These are phyloP conservation scores for Apiotrichum mycotoxinovorans DNA, from an alignment of 1,284 basidiomycete species.

Conservation along the genomic window DNA sequence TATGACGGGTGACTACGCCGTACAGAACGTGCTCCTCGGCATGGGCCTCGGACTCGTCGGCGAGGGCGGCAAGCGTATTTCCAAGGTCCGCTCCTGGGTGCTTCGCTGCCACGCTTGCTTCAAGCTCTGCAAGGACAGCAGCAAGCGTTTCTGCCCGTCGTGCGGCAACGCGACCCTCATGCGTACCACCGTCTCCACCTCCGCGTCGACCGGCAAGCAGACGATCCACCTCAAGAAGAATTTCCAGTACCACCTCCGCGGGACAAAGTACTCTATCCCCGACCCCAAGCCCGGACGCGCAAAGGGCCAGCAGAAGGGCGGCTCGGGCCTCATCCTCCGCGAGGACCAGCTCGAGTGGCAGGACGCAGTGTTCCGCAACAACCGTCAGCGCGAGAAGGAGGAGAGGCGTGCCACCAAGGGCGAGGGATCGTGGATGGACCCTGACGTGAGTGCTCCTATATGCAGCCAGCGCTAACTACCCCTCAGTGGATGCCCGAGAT, in stretches of 20 bases:
- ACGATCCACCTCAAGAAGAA: conserved; percentile 88
- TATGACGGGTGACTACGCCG: conserved; percentile 98
- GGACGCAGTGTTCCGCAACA: conserved; percentile 70
- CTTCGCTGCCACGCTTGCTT: conserved; percentile 97
- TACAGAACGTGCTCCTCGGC: conserved; percentile 96
- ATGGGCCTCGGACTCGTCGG: conserved; percentile 92
- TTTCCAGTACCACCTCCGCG: conserved; percentile 89
- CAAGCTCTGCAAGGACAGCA: conserved; percentile 96
- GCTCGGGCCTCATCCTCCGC: conserved; percentile 67
- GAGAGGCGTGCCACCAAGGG: conserved; percentile 67
- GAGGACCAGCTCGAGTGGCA: conserved; percentile 86
- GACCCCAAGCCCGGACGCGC: conserved; percentile 83
- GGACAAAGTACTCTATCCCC: conserved; percentile 91
- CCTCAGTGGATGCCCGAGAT: conserved; percentile 79
- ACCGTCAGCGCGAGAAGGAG: conserved; percentile 69
- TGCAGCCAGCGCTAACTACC: not conserved
- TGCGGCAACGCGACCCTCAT: conserved; percentile 92
- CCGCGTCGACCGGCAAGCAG: conserved; percentile 57
- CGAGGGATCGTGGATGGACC: conserved; percentile 77
- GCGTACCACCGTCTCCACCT: conserved; percentile 82
- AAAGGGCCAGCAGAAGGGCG: conserved; percentile 73
- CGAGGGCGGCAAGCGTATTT: conserved; percentile 83
- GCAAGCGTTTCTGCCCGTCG: conserved; percentile 94
- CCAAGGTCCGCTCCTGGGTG: conserved; percentile 92
- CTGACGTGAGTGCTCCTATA: conserved; percentile 57